Evolutionary conservation across 2,329 filamentous ascomycete genomes (phyloP).

Genomic region (Drechslerella dactyloides): DNA sequence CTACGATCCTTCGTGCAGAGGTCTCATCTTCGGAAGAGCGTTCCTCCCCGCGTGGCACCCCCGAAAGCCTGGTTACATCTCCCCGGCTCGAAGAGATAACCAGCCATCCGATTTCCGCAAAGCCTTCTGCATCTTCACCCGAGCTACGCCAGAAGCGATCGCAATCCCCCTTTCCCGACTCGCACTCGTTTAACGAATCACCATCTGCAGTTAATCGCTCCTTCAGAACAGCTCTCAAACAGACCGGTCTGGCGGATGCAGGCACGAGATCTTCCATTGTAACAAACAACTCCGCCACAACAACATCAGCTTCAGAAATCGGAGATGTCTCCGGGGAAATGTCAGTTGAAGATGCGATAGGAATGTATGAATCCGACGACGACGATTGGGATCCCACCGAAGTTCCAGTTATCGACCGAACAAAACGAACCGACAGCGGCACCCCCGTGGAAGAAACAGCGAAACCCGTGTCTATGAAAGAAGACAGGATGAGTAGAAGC

Average conservation of each 20-base stretch:
- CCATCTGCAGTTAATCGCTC: conserved; percentile 27
- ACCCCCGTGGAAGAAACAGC: conserved; percentile 51
- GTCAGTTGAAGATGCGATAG: conserved; percentile 55
- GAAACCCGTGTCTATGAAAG: conserved; percentile 52
- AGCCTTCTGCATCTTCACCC: conserved; percentile 29
- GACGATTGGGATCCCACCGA: conserved; percentile 54
- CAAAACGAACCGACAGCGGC: conserved; percentile 53
- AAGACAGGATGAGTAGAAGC: conserved; percentile 50
- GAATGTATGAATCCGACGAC: conserved; percentile 55
- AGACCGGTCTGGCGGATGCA: conserved; percentile 16
- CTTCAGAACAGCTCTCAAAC: conserved; percentile 24
- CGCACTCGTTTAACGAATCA: conserved; percentile 21
- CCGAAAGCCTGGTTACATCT: conserved; percentile 24
- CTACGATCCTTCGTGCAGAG: conserved; percentile 47
- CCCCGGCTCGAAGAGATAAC: conserved; percentile 33
- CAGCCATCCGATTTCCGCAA: conserved; percentile 13
- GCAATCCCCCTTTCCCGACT: conserved; percentile 22
- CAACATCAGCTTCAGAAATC: conserved; percentile 40
- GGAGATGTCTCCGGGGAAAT: conserved; percentile 51
- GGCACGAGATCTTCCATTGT: conserved; percentile 39
- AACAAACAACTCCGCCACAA: conserved; percentile 43
- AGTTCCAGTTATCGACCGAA: conserved; percentile 52
- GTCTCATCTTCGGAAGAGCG: conserved; percentile 19
- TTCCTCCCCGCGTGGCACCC: conserved; percentile 37
- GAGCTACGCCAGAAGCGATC: conserved; percentile 32